Percentiles rank a stretch among this genome's conserved stretches.
Conservation (phyloP, 225 moss, liverwort and hornwort species). For the Ulota crispa region DNA sequence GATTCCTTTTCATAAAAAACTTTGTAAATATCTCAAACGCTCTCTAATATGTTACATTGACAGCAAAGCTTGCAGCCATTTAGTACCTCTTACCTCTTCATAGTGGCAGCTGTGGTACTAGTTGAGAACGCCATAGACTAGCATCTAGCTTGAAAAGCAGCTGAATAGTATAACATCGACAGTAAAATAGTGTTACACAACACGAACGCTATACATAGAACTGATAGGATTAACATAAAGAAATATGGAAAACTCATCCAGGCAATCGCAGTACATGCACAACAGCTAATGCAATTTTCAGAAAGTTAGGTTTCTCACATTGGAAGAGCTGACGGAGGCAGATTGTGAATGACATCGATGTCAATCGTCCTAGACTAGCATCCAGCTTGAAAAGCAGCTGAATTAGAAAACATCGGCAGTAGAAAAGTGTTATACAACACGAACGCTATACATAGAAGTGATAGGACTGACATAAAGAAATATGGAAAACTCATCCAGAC, state of each 20-base stretch:
- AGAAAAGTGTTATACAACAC: not conserved
- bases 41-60: no score
- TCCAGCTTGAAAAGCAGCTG: accelerated
- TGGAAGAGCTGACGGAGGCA: no score
- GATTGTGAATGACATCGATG: not conserved
- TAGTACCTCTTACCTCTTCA: not conserved
- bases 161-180: not conserved
- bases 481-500: not conserved
- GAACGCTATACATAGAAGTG: not conserved
- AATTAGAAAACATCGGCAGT: not conserved
- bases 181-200: not conserved
- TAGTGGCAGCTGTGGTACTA: not conserved
- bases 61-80: no score
- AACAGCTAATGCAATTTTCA: not conserved
- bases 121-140: not conserved
- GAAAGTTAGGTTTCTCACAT: not conserved
- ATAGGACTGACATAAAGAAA: no score
- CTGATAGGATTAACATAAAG: no score
- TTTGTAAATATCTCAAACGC: no score
- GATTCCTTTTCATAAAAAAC: no score
- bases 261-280: not conserved
- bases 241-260: not conserved
- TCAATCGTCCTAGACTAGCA: not conserved
- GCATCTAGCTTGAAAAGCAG: accelerated
- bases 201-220: not conserved